These are phyloP conservation scores for Mrakia blollopis DNA, from an alignment of 768 basidiomycete genomes.

Conservation along the genomic window DNA sequence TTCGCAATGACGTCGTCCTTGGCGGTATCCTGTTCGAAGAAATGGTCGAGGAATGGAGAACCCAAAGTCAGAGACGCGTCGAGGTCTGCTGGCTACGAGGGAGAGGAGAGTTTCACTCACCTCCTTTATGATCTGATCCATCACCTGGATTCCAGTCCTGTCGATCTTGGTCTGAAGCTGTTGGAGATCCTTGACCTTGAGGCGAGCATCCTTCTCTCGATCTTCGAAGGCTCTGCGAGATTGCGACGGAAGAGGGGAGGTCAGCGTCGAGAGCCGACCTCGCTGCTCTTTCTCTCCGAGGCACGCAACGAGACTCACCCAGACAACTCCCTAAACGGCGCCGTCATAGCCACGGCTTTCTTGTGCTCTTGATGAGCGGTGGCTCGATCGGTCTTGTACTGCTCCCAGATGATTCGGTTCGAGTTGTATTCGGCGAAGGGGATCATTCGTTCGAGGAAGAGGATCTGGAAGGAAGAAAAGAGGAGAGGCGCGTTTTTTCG, in stretches of 20 bases:
- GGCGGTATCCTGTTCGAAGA: not conserved
- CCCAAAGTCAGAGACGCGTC: not conserved
- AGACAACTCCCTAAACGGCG: constrained; percentile 59
- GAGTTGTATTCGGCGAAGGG: constrained; percentile 50
- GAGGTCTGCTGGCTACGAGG: not conserved
- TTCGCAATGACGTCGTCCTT: not conserved
- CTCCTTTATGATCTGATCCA: not conserved
- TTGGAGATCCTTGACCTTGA: not conserved
- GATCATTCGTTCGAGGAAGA: constrained; percentile 59
- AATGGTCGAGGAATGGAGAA: not conserved
- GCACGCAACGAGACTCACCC: constrained; percentile 41
- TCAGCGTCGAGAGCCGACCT: not conserved
- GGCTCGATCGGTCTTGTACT: constrained; percentile 13
- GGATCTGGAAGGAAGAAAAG: constrained; percentile 53
- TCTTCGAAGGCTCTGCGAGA: not conserved
- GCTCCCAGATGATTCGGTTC: constrained; percentile 2
- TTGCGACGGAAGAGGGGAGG: not conserved
- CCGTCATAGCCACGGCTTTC: constrained; percentile 56
- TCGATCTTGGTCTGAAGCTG: not conserved
- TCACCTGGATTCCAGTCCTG: not conserved
- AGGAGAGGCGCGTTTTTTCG: not conserved
- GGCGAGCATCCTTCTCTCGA: not conserved
- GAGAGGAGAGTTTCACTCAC: not conserved
- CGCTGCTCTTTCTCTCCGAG: not conserved
- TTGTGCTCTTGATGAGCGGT: constrained; percentile 45